Conservation (phyloP, 2,329 filamentous ascomycete species). For the Diaporthe ilicicola region DNA sequence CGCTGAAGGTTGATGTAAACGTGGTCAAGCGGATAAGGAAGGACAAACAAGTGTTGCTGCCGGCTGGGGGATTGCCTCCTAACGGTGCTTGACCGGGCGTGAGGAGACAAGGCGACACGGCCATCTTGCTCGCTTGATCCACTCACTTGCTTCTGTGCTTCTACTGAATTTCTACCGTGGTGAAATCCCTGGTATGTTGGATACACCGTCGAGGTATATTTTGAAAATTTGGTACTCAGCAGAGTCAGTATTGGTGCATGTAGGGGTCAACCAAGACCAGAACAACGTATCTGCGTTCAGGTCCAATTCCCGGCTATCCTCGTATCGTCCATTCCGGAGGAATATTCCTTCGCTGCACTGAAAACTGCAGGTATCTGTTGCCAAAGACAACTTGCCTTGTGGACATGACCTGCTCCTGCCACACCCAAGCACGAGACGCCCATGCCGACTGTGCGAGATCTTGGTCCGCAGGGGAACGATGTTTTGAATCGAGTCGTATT, state of each 20-base stretch:
- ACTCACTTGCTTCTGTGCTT: no score
- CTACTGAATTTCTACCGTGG: no score
- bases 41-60: conserved; percentile 67
- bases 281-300: no score
- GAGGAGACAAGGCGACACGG: no score
- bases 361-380: not conserved
- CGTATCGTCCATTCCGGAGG: not conserved
- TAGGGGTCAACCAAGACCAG: no score
- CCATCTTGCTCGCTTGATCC: no score
- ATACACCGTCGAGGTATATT: no score
- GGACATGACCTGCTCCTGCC: not conserved
- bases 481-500: not conserved
- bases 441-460: not conserved
- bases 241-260: no score
- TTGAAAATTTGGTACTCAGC: no score
- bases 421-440: not conserved
- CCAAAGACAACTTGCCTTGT: not conserved
- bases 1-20: conserved; percentile 65
- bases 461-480: rapidly evolving
- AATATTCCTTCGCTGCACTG: not conserved
- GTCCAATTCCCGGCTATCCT: no score
- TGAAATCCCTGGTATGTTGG: no score
- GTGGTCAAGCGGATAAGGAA: conserved; percentile 67
- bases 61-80: conserved; percentile 3
- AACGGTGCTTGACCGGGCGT: no score